Evolutionary conservation across 805 yeast genomes (phyloP), one percentile per base, ranked within the genome.

Genomic region (Lipomyces spencermartinsiae): DNA sequence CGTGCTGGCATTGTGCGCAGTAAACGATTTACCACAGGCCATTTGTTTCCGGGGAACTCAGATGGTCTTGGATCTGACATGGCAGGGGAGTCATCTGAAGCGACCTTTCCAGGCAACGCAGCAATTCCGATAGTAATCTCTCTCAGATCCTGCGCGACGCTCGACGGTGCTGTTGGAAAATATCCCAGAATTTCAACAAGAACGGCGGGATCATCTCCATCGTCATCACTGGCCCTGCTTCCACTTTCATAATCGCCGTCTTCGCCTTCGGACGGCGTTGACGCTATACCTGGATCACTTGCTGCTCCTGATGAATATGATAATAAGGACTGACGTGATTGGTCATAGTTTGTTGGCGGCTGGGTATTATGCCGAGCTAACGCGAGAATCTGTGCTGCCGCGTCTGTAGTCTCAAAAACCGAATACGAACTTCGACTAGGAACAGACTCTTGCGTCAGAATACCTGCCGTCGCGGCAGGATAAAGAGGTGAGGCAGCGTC

Each of bases 1-100:
- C 31, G 31, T 12, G 61, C 59, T 14, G 61, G 61, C 19, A 58
- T 14, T 19, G 57, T 31, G 14, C 31, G 43, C 16, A 58, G 61
- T 12, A 58, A 16, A n/a, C 25, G 43, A 31, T 2, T 14, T 25
- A 58, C 31, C 59, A 4, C 16, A 14, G 22, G 14, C 8, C 59
- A 58, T 54, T 68, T 64, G 29, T 19, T 62, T 61, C 9, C 60
- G 58, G 1, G 68, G 58, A 8, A 61, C 57, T 54, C 29, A 16
- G 57, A 54, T 57, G 33, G 62, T 68, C 46, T 65, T 63, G 43
- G 58, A 62, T 39, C 29, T 25, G 29, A 25, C 29, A 2, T 25
- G 29, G 29, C 29, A 25, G 29, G 29, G 29, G 62, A 65, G 55
- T 65, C 68, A 16, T 16, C 12, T 14, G 12, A 39, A 37, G 35